A percentile compares a stretch with the other conserved stretches of the same genome.
Conservation (phyloP, 768 basidiomycete species). For the Pseudohyphozyma bogoriensis region DNA sequence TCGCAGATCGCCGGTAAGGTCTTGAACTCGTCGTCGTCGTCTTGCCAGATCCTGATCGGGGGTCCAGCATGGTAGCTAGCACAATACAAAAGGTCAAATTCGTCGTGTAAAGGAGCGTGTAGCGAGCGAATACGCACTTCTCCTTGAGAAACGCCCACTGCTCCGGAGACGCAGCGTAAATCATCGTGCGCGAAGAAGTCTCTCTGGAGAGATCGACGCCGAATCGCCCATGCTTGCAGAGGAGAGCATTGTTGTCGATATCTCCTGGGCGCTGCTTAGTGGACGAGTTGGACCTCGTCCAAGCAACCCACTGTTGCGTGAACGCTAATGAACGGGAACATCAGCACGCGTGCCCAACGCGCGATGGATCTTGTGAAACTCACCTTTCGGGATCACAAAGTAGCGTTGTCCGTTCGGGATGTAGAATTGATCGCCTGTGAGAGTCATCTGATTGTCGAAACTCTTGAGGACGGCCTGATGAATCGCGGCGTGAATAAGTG, state of each 20-base stretch:
- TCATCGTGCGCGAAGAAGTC: neutral
- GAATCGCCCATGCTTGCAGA: constrained; percentile 60
- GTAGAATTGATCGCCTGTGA: neutral
- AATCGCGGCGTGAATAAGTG: too few species aligned
- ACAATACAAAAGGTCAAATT: too few species aligned
- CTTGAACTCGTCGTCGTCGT: neutral
- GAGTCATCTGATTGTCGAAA: neutral
- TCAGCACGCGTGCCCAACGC: constrained; percentile 36
- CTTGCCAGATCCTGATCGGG: constrained; percentile 6
- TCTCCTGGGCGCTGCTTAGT: constrained; percentile 51
- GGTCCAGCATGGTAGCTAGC: constrained; percentile 19
- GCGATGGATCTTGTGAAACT: neutral
- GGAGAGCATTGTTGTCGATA: constrained; percentile 53
- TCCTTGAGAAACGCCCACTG: constrained; percentile 47
- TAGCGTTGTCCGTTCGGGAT: neutral
- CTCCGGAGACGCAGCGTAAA: constrained; percentile 43
- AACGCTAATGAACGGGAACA: constrained; percentile 55
- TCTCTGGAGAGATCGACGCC: constrained; percentile 53
- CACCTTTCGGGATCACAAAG: constrained; percentile 10
- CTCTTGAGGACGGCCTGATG: constrained; percentile 16
- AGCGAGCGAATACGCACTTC: neutral
- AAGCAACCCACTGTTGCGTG: constrained; percentile 57
- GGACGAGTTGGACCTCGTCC: constrained; percentile 49
- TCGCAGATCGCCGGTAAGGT: constrained; percentile 46
- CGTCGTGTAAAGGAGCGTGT: neutral